Evolutionary conservation across 2,329 filamentous ascomycete genomes (phyloP), one percentile per base, ranked within the genome.

Genomic region (Fusarium pseudograminearum): DNA sequence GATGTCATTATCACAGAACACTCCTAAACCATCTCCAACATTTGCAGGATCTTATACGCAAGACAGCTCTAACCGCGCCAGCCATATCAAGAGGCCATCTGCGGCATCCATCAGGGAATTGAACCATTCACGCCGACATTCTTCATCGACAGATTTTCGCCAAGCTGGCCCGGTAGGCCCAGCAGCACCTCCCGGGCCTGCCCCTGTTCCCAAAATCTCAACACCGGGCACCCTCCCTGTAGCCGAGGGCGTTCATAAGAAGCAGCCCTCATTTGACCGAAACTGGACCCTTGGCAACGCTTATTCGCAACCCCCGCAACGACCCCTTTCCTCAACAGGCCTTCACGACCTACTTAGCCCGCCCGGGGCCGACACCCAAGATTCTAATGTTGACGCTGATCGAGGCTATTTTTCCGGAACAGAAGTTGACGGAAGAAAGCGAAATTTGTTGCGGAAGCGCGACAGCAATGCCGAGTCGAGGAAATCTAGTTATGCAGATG

Each of bases 341-440:
- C 74, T 85, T 33, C 82, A 84, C 31, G 85, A 87, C 55, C 72
- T 80, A 9, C 54, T 80, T 50, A 78, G 79, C 24, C 76, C 76
- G 24, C 80, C 82, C 3, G 80, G 81, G 18, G 72, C 79, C 16
- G 78, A 81, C 15, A 73, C 81, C 16, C 83, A 83, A 66, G 85
- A 87, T 62, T 83, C 83, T 11, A 81, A 82, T 18, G 79, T 83
- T 26, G 92, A 97, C 65, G 79, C 93, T 18, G 96, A 98, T 74
- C 88, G 93, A 36, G 95, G 94, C 26, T 98, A 98, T 79, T 97
- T 98, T 76, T 98, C 95, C 10, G 93, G 94, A 5, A 92, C 91
- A 18, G 95, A 98, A 75, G 84, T 90, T 14, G 94, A 98, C 68
- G 87, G 87, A 44, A 89, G 91, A 61, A 89, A 88, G 73, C 88